phyloP scores from a whole-genome alignment of 768 basidiomycete genomes.

The Baorangia bicolor region DNA sequence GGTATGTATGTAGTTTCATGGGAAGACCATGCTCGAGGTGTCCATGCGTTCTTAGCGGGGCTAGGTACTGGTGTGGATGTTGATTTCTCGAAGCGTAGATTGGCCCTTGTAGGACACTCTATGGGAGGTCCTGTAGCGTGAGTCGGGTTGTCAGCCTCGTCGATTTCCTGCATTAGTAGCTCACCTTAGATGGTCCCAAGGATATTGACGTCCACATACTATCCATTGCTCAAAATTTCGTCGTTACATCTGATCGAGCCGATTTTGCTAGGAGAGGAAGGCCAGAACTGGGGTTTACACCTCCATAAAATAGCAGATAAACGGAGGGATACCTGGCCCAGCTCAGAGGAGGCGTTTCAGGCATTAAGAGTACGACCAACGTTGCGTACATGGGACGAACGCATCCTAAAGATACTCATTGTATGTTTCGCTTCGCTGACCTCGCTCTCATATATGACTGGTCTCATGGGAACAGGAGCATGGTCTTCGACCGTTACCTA shows the following conservation, averaged over 20 bases:
- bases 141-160: background rate
- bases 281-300: background rate
- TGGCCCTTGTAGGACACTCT: background rate
- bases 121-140: background rate
- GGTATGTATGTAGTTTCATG: background rate
- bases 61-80: conserved; percentile 1
- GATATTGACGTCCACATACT: background rate
- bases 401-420: background rate
- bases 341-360: background rate
- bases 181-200: background rate
- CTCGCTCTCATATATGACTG: background rate
- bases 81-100: conserved; percentile 6
- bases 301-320: background rate
- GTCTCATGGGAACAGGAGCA: too few relatives aligned
- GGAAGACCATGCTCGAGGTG: background rate
- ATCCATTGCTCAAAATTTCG: conserved; percentile 1
- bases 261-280: background rate
- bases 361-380: background rate
- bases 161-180: too few relatives aligned
- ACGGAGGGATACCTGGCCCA: conserved; percentile 2
- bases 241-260: conserved; percentile 9
- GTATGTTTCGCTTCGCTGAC: background rate
- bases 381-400: conserved; percentile 3
- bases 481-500: background rate
- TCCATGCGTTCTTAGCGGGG: too few relatives aligned